phyloP scores from a whole-genome alignment of 345 rosid genomes.

The Boechera divaricarpa region DNA sequence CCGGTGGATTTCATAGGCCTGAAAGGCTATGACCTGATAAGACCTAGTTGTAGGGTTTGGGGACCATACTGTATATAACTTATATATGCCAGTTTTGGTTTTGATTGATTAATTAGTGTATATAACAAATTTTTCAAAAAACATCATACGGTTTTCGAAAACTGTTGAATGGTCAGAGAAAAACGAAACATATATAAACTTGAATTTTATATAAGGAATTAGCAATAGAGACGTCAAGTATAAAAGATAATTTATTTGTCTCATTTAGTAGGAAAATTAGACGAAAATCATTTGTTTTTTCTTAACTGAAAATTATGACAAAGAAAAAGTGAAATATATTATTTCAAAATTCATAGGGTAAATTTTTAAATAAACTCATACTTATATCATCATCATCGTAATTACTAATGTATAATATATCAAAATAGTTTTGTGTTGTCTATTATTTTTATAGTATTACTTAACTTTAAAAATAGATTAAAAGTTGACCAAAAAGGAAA shows the following conservation, averaged over 20 bases:
- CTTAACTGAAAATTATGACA: not conserved
- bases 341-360: not conserved
- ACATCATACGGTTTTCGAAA: not conserved
- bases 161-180: not conserved
- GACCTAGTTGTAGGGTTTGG: slow-evolving; percentile 26
- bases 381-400: not conserved
- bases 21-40: slow-evolving; percentile 32
- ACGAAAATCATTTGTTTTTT: not conserved
- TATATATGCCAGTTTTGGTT: slow-evolving; percentile 30
- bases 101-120: slow-evolving; percentile 11
- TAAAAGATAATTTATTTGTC: too few relatives aligned
- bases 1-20: slow-evolving; percentile 40
- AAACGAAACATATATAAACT: not conserved
- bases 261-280: not conserved
- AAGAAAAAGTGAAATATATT: not conserved
- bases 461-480: too few relatives aligned
- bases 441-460: not conserved
- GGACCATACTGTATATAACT: slow-evolving; percentile 34
- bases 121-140: not conserved
- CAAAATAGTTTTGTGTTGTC: not conserved
- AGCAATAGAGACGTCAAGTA: not conserved
- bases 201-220: not conserved
- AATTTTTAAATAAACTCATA: not conserved
- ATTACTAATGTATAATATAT: not conserved
- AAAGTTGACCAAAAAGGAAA: not conserved